A percentile compares a stretch with the other conserved stretches of the same genome.
These are phyloP conservation scores for Candida piceae DNA, from an alignment of 805 yeast genomes.

Conservation along the genomic window DNA sequence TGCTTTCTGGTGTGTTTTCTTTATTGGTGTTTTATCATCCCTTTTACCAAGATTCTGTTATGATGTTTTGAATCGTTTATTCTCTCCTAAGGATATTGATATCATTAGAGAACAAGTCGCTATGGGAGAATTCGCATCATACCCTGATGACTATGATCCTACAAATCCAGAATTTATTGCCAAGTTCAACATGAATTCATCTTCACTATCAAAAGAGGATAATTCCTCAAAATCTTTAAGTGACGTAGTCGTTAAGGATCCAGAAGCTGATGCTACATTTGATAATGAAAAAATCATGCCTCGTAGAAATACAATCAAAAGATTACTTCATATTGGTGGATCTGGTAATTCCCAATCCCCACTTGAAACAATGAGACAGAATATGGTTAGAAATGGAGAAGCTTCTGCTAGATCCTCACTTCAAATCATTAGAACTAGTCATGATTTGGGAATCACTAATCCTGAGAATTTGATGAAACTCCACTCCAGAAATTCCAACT, in stretches of 20 bases:
- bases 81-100: constrained; percentile 63
- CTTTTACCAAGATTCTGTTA: constrained; percentile 56
- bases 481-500: constrained; percentile 13
- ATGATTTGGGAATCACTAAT: constrained; percentile 19
- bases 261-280: constrained; percentile 5
- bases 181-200: constrained; percentile 1
- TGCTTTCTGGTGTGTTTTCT: constrained; percentile 59
- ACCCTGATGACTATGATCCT: constrained; percentile 50
- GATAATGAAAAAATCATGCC: constrained; percentile 5
- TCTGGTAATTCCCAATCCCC: constrained; percentile 6
- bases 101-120: constrained; percentile 59
- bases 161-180: constrained; percentile 33
- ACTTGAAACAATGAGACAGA: constrained; percentile 15
- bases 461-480: constrained; percentile 21
- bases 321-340: constrained; percentile 10
- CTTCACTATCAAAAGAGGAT: background rate
- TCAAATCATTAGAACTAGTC: constrained; percentile 22
- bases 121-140: constrained; percentile 46
- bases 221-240: constrained; percentile 4
- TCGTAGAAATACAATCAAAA: constrained; percentile 15
- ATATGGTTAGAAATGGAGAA: constrained; percentile 21
- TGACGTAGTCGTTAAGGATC: constrained; percentile 6
- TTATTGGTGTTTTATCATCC: constrained; percentile 50
- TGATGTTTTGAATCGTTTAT: constrained; percentile 46
- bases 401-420: constrained; percentile 20